phyloP scores from a whole-genome alignment of 2,329 filamentous ascomycete species.

The Pseudocercospora ulei region DNA sequence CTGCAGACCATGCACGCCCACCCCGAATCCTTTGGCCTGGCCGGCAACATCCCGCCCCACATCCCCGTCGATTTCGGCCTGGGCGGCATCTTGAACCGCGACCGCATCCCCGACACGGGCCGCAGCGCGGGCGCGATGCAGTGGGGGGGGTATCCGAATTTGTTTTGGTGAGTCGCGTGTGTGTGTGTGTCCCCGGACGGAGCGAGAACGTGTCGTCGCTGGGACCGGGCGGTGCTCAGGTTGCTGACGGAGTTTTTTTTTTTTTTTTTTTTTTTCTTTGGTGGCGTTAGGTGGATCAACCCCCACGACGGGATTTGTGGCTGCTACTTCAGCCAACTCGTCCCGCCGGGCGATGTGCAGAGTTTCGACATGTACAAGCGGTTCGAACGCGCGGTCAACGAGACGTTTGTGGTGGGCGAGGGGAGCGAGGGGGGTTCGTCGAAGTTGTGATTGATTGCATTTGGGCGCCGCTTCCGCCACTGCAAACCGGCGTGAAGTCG shows the following conservation, averaged over 20 bases:
- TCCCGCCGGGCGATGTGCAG: conserved; percentile 37
- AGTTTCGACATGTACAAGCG: conserved; percentile 31
- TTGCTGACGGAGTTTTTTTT: too few relatives aligned
- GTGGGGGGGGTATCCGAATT: conserved; percentile 43
- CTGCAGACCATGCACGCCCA: conserved; percentile 16
- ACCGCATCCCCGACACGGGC: conserved; percentile 30
- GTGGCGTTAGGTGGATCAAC: too few relatives aligned
- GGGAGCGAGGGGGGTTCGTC: neutral
- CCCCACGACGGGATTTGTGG: conserved; percentile 35
- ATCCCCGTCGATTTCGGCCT: conserved; percentile 35
- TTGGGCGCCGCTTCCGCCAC: too few relatives aligned
- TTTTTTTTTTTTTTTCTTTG: too few relatives aligned
- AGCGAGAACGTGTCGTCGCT: too few relatives aligned
- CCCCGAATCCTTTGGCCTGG: conserved; percentile 25
- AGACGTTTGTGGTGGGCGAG: conserved; percentile 8
- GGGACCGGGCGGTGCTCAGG: too few relatives aligned
- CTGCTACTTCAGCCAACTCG: conserved; percentile 36
- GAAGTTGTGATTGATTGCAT: too few relatives aligned
- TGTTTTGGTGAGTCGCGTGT: too few relatives aligned
- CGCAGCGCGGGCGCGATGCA: conserved; percentile 35
- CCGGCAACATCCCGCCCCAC: conserved; percentile 30
- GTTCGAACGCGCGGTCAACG: conserved; percentile 38
- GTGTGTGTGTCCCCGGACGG: too few relatives aligned
- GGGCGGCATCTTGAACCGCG: conserved; percentile 38
- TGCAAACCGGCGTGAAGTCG: too few relatives aligned